These are phyloP conservation scores for Kuraishia hungarica DNA, from an alignment of 805 yeast genomes.

Conservation along the genomic window DNA sequence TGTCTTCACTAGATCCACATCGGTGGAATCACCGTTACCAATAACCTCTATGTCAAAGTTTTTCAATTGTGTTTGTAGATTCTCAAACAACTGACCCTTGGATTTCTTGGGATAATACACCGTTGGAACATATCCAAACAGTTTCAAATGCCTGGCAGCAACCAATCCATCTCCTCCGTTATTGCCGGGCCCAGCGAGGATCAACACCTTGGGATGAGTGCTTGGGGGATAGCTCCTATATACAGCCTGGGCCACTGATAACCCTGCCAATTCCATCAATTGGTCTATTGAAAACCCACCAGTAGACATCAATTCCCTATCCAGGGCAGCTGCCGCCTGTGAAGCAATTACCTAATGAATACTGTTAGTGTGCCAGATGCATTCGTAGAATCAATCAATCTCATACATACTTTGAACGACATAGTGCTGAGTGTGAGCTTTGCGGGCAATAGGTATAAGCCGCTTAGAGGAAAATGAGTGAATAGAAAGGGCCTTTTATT, in stretches of 20 bases:
- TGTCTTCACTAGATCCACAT: slow-evolving; percentile 13
- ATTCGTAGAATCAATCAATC: background rate
- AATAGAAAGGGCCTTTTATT: too few species aligned
- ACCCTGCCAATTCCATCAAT: slow-evolving; percentile 93
- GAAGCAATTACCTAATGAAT: slow-evolving; percentile 37
- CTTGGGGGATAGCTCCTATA: slow-evolving; percentile 56
- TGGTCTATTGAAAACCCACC: slow-evolving; percentile 80
- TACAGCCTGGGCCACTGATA: slow-evolving; percentile 86
- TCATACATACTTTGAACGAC: background rate
- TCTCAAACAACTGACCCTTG: slow-evolving; percentile 45
- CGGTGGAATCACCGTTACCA: slow-evolving; percentile 25
- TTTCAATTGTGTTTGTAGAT: slow-evolving; percentile 57
- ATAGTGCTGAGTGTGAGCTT: too few species aligned
- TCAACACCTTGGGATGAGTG: slow-evolving; percentile 37
- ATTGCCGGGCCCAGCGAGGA: slow-evolving; percentile 92
- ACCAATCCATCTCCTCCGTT: slow-evolving; percentile 97
- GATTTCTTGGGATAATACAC: slow-evolving; percentile 74
- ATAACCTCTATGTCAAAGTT: slow-evolving; percentile 56
- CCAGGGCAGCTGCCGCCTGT: slow-evolving; percentile 66
- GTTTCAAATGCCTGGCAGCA: slow-evolving; percentile 81
- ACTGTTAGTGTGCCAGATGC: background rate
- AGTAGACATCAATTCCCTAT: slow-evolving; percentile 78
- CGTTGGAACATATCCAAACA: slow-evolving; percentile 72
- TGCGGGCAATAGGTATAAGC: too few species aligned
- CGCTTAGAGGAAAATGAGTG: too few species aligned